Percentiles rank a stretch among this genome's conserved stretches.
phyloP scores from a whole-genome alignment of 805 yeast species.

The Ascoidea rubescens region DNA sequence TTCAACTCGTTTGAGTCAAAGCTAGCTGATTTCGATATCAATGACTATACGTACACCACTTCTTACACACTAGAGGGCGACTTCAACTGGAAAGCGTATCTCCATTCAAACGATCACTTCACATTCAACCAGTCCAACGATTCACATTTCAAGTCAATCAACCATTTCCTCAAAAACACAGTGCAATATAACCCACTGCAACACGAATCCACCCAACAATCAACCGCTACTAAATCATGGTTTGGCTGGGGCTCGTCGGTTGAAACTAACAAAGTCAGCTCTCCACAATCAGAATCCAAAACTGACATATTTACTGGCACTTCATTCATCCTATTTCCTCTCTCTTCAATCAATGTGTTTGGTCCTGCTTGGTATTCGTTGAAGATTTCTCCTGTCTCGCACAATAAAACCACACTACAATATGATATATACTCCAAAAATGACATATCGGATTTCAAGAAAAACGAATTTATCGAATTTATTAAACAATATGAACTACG shows the following conservation, averaged over 20 bases:
- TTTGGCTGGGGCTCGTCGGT: not conserved
- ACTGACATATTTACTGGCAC: not conserved
- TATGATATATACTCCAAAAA: not conserved
- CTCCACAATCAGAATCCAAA: not conserved
- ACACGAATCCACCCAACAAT: too few species aligned
- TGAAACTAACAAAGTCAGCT: not conserved
- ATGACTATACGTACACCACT: slow-evolving; percentile 50
- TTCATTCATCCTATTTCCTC: not conserved
- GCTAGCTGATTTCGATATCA: slow-evolving; percentile 42
- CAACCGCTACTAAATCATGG: not conserved
- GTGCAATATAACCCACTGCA: too few species aligned
- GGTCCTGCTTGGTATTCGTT: not conserved
- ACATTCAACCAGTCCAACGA: not conserved
- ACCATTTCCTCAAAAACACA: not conserved
- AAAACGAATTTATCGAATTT: not conserved
- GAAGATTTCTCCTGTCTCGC: not conserved
- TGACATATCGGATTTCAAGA: not conserved
- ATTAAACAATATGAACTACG: not conserved
- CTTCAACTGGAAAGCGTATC: slow-evolving; percentile 50
- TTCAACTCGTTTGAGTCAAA: slow-evolving; percentile 35
- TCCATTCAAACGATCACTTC: not conserved
- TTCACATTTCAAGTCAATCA: not conserved
- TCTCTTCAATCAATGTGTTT: not conserved
- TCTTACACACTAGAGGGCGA: slow-evolving; percentile 50
- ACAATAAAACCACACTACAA: not conserved